Conservation (phyloP, 192 early-diverging fungal genomes). For the Chytriomyces hyalinus region DNA sequence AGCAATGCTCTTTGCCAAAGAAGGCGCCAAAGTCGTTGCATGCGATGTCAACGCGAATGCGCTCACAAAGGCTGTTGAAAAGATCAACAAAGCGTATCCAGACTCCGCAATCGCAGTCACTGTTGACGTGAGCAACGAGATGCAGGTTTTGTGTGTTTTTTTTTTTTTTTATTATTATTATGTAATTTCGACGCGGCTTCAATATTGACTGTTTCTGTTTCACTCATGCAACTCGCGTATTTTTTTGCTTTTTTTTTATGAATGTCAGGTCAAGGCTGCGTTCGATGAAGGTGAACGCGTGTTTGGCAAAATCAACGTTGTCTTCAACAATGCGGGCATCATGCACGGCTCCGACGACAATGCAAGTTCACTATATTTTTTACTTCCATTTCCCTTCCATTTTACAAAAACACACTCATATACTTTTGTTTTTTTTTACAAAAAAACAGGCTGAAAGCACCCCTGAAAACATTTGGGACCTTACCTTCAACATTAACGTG, state of each 20-base stretch:
- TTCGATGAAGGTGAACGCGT: constrained; percentile 27
- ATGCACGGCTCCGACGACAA: constrained; percentile 82
- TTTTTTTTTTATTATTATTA: not conserved
- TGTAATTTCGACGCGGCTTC: not conserved
- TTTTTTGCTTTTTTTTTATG: not conserved
- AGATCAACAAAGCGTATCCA: constrained; percentile 53
- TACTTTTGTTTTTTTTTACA: not conserved
- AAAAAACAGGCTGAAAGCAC: constrained; percentile 59
- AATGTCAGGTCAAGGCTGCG: not conserved
- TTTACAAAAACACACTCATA: constrained; percentile 1
- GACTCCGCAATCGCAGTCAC: constrained; percentile 63
- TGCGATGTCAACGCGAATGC: constrained; percentile 77
- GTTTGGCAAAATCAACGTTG: constrained; percentile 74
- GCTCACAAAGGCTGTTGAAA: constrained; percentile 57
- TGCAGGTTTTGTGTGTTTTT: constrained; percentile 58
- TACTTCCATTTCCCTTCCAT: not conserved
- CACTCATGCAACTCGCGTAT: not conserved
- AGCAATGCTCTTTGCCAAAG: constrained; percentile 73
- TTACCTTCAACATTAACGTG: constrained; percentile 78
- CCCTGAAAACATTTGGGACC: constrained; percentile 78
- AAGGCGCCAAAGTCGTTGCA: constrained; percentile 78
- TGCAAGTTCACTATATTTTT: constrained; percentile 26
- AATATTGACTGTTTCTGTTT: too few species aligned
- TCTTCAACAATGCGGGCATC: constrained; percentile 91
- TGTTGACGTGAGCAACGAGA: constrained; percentile 77